phyloP scores from a whole-genome alignment of 2,329 filamentous ascomycete genomes.

The Calonectria ilicicola region DNA sequence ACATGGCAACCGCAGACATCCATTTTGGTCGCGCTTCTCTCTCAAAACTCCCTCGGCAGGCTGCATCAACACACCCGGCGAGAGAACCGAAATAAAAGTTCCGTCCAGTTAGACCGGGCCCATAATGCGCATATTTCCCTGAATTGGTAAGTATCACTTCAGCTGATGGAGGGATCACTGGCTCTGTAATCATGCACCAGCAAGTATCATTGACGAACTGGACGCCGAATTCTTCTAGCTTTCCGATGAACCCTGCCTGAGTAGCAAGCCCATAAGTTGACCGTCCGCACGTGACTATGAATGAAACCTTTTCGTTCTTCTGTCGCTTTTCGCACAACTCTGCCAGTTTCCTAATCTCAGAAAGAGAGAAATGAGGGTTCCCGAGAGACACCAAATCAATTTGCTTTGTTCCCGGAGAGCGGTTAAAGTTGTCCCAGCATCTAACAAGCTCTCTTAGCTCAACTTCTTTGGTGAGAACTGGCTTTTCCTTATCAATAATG shows the following conservation, averaged over 20 bases:
- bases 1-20: not conserved
- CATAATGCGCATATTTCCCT: conserved; percentile 12
- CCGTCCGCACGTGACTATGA: not conserved
- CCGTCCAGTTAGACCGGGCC: not conserved
- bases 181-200: conserved; percentile 17
- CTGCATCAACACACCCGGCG: not conserved
- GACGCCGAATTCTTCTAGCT: not conserved
- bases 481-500: not conserved
- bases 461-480: conserved; percentile 1
- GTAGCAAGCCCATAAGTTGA: not conserved
- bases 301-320: not conserved
- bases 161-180: not conserved
- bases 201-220: conserved; percentile 8
- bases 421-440: conserved; percentile 30
- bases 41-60: not conserved
- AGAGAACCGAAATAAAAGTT: conserved; percentile 1
- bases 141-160: conserved; percentile 10
- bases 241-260: not conserved
- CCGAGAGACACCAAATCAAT: conserved; percentile 32
- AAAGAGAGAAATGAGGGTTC: conserved; percentile 34
- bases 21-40: not conserved
- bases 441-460: not conserved
- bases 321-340: not conserved
- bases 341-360: conserved; percentile 23
- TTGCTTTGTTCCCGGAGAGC: not conserved